phyloP scores from a whole-genome alignment of 768 basidiomycete species.

The Suillus placidus region DNA sequence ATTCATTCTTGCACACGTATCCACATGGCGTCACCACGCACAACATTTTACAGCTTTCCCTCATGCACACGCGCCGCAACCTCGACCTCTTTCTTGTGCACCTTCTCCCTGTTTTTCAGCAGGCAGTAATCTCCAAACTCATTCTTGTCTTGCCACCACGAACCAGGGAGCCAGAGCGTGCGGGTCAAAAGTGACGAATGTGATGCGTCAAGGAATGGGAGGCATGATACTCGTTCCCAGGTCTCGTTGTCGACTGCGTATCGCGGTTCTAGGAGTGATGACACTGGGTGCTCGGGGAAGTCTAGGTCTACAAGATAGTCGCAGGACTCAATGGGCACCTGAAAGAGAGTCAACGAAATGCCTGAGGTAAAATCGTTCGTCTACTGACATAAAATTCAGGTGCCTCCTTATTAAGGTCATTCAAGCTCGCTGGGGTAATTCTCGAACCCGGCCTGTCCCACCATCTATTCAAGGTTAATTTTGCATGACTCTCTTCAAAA shows the following conservation, averaged over 20 bases:
- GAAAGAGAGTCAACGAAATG: slow-evolving; percentile 11
- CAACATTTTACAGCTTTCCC: slow-evolving; percentile 10
- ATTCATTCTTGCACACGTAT: slow-evolving; percentile 6
- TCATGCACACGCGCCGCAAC: slow-evolving; percentile 15
- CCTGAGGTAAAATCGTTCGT: slow-evolving; percentile 7
- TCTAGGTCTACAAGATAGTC: slow-evolving; percentile 92
- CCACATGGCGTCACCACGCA: slow-evolving; percentile 1
- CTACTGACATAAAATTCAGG: slow-evolving; percentile 71
- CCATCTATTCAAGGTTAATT: slow-evolving; percentile 14
- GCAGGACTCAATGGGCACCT: slow-evolving; percentile 76
- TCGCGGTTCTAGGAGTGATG: slow-evolving; percentile 71
- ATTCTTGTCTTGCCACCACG: slow-evolving; percentile 67
- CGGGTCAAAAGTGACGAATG: slow-evolving; percentile 75
- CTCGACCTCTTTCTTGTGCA: slow-evolving; percentile 29
- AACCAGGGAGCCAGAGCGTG: slow-evolving; percentile 78
- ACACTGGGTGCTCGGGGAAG: slow-evolving; percentile 69
- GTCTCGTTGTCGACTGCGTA: slow-evolving; percentile 63
- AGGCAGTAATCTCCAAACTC: slow-evolving; percentile 91
- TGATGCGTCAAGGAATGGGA: slow-evolving; percentile 80
- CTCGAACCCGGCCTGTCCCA: slow-evolving; percentile 58
- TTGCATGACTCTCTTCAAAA: slow-evolving; percentile 47
- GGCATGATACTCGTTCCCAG: slow-evolving; percentile 85
- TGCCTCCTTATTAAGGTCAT: slow-evolving; percentile 87
- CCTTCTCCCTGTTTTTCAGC: slow-evolving; percentile 58
- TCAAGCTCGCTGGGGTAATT: slow-evolving; percentile 65